These are phyloP conservation scores for Blastocystis sp. DNA, from an alignment of 352 stramenopile species.

Conservation along the genomic window DNA sequence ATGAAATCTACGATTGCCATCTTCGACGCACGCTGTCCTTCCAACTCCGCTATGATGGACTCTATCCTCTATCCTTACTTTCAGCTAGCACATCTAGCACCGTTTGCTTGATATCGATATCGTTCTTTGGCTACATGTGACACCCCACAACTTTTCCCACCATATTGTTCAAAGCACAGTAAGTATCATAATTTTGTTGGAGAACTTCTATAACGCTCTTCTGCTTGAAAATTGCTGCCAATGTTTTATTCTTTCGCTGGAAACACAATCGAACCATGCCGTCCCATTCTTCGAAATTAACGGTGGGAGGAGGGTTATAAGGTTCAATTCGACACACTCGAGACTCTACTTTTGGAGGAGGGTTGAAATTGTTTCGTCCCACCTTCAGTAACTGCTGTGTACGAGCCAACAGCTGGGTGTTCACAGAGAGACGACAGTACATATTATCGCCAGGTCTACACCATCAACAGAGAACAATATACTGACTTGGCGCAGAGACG, in stretches of 20 bases:
- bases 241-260: conserved; percentile 99
- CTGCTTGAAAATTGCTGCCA: conserved; percentile 88
- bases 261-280: conserved; percentile 98
- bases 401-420: conserved; percentile 95
- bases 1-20: conserved; percentile 97
- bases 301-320: conserved; percentile 90
- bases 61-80: conserved; percentile 65
- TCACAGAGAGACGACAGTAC: conserved; percentile 96
- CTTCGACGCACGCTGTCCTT: conserved; percentile 84
- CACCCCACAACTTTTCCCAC: conserved; percentile 16
- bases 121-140: conserved; percentile 46
- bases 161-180: conserved; percentile 81
- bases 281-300: conserved; percentile 99
- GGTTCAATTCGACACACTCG: conserved; percentile 92
- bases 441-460: conserved; percentile 83
- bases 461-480: not conserved
- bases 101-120: conserved; percentile 79
- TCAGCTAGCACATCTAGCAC: conserved; percentile 86
- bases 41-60: conserved; percentile 67
- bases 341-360: conserved; percentile 89
- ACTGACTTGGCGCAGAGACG: conserved; percentile 85
- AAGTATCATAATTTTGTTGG: conserved; percentile 90
- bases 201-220: conserved; percentile 90
- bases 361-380: conserved; percentile 97
- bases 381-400: conserved; percentile 96